phyloP scores from a whole-genome alignment of 2,329 filamentous ascomycete species.

The Boeremia exigua region DNA sequence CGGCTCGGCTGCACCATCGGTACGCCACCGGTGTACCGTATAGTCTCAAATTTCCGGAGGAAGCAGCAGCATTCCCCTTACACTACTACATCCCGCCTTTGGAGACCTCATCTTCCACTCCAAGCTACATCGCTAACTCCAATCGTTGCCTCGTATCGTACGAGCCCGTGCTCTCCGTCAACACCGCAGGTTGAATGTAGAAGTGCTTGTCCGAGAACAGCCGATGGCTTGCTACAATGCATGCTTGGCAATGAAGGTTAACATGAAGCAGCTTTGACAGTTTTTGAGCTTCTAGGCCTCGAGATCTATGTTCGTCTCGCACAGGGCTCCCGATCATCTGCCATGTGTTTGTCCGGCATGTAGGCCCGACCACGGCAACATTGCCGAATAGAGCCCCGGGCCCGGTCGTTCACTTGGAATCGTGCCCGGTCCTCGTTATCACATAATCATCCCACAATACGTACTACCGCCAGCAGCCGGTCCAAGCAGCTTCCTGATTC shows the following conservation, averaged over 20 bases:
- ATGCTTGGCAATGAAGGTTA: too few species aligned
- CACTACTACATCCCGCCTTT: too few species aligned
- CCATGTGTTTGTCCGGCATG: not conserved
- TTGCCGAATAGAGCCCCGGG: not conserved
- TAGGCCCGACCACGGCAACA: not conserved
- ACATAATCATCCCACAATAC: not conserved
- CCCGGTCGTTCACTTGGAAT: not conserved
- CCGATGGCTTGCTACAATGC: too few species aligned
- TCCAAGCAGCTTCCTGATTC: too few species aligned
- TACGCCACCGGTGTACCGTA: not conserved
- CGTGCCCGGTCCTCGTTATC: not conserved
- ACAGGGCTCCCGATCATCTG: not conserved
- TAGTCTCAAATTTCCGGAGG: not conserved
- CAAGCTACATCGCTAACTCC: too few species aligned
- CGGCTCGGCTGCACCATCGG: not conserved
- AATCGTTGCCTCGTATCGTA: too few species aligned
- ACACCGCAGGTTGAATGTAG: too few species aligned
- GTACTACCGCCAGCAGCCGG: too few species aligned
- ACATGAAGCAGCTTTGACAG: too few species aligned
- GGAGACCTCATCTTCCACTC: too few species aligned
- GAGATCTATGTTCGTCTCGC: not conserved
- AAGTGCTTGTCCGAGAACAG: too few species aligned
- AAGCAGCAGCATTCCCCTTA: not conserved
- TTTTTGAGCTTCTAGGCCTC: not conserved
- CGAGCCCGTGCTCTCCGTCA: too few species aligned